These are phyloP conservation scores for Leonotis leonurus DNA, from an alignment of 257 asterid genomes.

Conservation along the genomic window DNA sequence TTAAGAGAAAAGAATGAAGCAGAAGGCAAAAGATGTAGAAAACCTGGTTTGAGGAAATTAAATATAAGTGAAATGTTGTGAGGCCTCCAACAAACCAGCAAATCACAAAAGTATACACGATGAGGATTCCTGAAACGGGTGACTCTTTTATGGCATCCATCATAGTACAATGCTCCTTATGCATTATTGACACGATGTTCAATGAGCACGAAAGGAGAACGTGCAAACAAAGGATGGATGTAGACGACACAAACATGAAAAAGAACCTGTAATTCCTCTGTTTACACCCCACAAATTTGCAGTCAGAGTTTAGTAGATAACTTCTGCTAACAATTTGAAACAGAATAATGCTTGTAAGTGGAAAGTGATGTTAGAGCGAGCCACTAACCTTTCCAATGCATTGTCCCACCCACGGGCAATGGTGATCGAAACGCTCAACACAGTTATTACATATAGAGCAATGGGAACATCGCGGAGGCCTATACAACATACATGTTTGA, in stretches of 20 bases:
- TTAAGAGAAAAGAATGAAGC: background rate
- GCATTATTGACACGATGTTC: slow-evolving; percentile 38
- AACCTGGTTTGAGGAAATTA: slow-evolving; percentile 66
- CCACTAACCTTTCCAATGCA: slow-evolving; percentile 66
- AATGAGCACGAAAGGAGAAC: slow-evolving; percentile 43
- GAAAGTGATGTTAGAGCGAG: background rate
- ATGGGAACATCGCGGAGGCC: slow-evolving; percentile 85
- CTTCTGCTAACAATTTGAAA: background rate
- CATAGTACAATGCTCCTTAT: slow-evolving; percentile 21
- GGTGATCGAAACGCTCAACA: slow-evolving; percentile 81
- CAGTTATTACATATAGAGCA: slow-evolving; percentile 80
- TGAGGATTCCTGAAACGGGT: slow-evolving; percentile 47
- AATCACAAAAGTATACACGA: slow-evolving; percentile 49
- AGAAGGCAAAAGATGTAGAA: background rate
- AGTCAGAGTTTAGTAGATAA: background rate
- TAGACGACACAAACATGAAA: slow-evolving; percentile 60
- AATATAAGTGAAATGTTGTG: slow-evolving; percentile 66
- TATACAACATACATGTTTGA: slow-evolving; percentile 70
- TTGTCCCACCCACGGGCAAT: slow-evolving; percentile 90
- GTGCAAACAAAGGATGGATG: slow-evolving; percentile 50
- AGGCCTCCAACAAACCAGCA: slow-evolving; percentile 89
- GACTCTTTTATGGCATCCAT: slow-evolving; percentile 51
- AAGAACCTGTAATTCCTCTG: slow-evolving; percentile 74
- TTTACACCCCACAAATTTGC: slow-evolving; percentile 1
- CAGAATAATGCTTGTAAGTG: background rate